phyloP scores from a whole-genome alignment of 2,329 filamentous ascomycete species.

The Trichothecium roseum region DNA sequence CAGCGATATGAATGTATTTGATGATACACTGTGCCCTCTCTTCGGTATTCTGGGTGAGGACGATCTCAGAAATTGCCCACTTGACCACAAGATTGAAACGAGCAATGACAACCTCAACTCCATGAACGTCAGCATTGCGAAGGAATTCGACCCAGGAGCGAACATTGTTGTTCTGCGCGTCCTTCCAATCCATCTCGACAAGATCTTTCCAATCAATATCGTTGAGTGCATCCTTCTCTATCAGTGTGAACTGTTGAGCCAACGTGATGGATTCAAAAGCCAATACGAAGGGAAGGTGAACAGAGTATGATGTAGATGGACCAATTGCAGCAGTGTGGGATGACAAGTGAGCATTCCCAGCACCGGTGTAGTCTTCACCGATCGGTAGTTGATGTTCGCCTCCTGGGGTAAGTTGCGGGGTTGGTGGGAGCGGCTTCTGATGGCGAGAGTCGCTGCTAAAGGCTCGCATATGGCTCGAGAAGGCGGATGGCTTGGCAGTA shows the following conservation, averaged over 20 bases:
- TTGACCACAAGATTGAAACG: constrained; percentile 85
- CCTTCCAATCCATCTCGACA: constrained; percentile 75
- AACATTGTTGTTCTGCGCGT: constrained; percentile 51
- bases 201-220: constrained; percentile 85
- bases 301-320: constrained; percentile 20
- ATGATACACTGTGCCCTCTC: constrained; percentile 69
- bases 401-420: no score
- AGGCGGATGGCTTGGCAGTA: no score
- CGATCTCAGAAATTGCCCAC: constrained; percentile 71
- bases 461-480: no score
- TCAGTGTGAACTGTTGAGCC: constrained; percentile 74
- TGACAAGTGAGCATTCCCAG: no score
- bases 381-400: no score
- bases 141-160: constrained; percentile 78
- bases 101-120: constrained; percentile 75
- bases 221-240: constrained; percentile 76
- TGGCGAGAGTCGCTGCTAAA: background rate
- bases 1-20: constrained; percentile 74
- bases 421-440: constrained; percentile 15
- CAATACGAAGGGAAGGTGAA: constrained; percentile 69
- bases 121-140: constrained; percentile 58
- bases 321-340: no score
- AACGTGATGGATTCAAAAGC: constrained; percentile 71
- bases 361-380: no score
- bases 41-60: constrained; percentile 60